Percentiles rank a stretch among this genome's conserved stretches.
phyloP scores from a whole-genome alignment of 176 grass and related monocot genomes.

The Musa schizocarpa region DNA sequence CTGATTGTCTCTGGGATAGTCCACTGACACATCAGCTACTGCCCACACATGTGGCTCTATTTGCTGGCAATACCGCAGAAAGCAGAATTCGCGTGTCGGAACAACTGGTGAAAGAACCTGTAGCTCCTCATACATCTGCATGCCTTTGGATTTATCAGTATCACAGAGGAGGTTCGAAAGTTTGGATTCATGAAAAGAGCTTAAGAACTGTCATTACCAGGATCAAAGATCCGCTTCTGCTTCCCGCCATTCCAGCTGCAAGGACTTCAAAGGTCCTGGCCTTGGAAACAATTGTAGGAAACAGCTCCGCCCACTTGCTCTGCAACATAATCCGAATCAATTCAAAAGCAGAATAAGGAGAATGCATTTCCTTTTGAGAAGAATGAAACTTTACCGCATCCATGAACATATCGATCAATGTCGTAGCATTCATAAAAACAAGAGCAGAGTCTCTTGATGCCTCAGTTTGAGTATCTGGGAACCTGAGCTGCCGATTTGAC shows the following conservation, averaged over 20 bases:
- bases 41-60: conserved; percentile 84
- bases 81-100: conserved; percentile 64
- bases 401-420: conserved; percentile 80
- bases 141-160: not conserved
- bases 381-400: conserved; percentile 41
- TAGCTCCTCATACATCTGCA: conserved; percentile 87
- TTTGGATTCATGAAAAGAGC: not conserved
- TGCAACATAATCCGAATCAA: conserved; percentile 20
- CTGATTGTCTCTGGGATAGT: conserved; percentile 44
- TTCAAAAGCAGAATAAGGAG: not conserved
- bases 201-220: conserved; percentile 39
- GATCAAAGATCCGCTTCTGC: conserved; percentile 52
- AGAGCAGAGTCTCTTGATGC: conserved; percentile 53
- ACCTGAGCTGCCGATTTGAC: conserved; percentile 36
- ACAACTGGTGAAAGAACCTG: conserved; percentile 66
- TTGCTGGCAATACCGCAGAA: conserved; percentile 93
- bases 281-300: conserved; percentile 68
- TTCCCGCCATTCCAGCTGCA: conserved; percentile 43
- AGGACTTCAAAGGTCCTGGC: conserved; percentile 59
- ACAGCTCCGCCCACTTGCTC: conserved; percentile 86
- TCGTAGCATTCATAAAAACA: conserved; percentile 51
- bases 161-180: not conserved
- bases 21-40: conserved; percentile 68
- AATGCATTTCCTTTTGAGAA: conserved; percentile 9
- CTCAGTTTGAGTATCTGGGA: conserved; percentile 46